Percentiles rank a stretch among this genome's conserved stretches.
Evolutionary conservation across 495 filamentous ascomycete genomes (phyloP).

Genomic region (Daldinia childiae): DNA sequence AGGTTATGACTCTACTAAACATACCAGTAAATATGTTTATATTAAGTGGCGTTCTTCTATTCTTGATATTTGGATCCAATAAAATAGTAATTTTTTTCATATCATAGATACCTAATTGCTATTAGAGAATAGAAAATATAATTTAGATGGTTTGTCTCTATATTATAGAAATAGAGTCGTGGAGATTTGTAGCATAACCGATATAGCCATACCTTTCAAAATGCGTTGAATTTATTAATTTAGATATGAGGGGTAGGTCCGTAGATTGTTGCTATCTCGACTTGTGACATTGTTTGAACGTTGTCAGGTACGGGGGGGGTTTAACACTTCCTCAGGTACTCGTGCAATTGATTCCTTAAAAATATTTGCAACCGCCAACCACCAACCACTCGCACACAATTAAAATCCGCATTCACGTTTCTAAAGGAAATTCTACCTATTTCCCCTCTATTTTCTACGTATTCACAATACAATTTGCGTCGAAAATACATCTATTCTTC

Average conservation of each 20-base stretch:
- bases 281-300: background rate
- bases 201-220: background rate
- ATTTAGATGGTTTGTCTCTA: background rate
- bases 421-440: background rate
- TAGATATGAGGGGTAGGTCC: background rate
- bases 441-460: background rate
- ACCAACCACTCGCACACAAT: background rate
- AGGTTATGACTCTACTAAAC: no score
- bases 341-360: background rate
- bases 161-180: background rate
- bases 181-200: background rate
- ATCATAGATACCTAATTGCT: no score
- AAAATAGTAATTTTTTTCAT: no score
- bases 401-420: background rate
- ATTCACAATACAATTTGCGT: background rate
- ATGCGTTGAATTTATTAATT: background rate
- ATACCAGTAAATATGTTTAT: no score
- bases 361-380: background rate
- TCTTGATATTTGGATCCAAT: no score
- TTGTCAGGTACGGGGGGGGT: background rate
- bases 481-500: background rate
- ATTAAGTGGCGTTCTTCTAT: no score
- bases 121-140: no score
- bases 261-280: background rate
- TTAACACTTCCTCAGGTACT: background rate